These are phyloP conservation scores for Mrakia blollopis DNA, from an alignment of 768 basidiomycete genomes.

Conservation along the genomic window DNA sequence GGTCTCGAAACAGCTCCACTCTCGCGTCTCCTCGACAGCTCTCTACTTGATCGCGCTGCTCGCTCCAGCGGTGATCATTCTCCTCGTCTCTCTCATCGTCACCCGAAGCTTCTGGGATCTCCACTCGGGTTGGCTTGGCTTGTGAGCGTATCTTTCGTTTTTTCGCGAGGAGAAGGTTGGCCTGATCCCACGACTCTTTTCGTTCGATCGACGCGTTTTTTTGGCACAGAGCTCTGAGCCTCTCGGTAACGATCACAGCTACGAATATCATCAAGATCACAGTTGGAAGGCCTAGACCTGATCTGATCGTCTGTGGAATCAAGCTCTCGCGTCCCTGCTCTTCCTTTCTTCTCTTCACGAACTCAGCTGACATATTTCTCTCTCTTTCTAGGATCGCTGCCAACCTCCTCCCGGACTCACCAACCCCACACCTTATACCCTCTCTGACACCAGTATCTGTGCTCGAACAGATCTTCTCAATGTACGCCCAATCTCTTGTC, in stretches of 20 bases:
- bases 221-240: conserved; percentile 74
- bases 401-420: background rate
- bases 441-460: conserved; percentile 70
- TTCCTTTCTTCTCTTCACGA: too few species aligned
- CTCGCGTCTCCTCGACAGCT: too few species aligned
- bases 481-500: conserved; percentile 37
- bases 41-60: conserved; percentile 20
- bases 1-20: too few species aligned
- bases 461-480: conserved; percentile 55
- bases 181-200: too few species aligned
- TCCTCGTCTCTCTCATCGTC: conserved; percentile 15
- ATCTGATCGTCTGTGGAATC: conserved; percentile 19
- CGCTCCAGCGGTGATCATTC: conserved; percentile 23
- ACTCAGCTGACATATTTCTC: too few species aligned
- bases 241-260: conserved; percentile 50
- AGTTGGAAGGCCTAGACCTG: conserved; percentile 85
- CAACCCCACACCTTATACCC: conserved; percentile 55
- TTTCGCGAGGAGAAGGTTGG: too few species aligned
- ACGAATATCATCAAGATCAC: conserved; percentile 48
- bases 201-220: conserved; percentile 43
- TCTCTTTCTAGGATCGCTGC: conserved; percentile 54
- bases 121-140: conserved; percentile 23
- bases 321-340: conserved; percentile 58
- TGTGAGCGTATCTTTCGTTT: background rate
- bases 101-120: conserved; percentile 12